phyloP scores from a whole-genome alignment of 2,329 filamentous ascomycete species.

The Pestalotiopsis sp. region DNA sequence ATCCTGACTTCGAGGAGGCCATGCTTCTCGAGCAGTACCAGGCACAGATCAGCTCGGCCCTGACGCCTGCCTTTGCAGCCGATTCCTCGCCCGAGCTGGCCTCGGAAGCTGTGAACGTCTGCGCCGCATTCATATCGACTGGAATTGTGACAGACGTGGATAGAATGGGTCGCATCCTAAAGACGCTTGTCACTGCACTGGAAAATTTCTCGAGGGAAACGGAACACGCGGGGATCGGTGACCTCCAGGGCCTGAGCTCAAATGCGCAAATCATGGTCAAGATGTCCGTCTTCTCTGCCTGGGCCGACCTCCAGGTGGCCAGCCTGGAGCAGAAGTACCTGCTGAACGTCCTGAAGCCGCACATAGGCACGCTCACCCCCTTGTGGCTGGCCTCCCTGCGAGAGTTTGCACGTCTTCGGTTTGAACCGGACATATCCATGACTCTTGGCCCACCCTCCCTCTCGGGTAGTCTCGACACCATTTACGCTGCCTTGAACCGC shows the following conservation, averaged over 20 bases:
- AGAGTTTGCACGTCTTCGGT: constrained; percentile 89
- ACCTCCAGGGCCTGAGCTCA: constrained; percentile 87
- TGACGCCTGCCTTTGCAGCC: constrained; percentile 93
- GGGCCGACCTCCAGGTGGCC: constrained; percentile 95
- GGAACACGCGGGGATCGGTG: constrained; percentile 86
- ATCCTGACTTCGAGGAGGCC: constrained; percentile 97
- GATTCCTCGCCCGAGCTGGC: constrained; percentile 96
- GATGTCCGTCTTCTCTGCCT: constrained; percentile 94
- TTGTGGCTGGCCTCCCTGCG: constrained; percentile 91
- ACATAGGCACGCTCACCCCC: constrained; percentile 87
- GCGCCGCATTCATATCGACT: constrained; percentile 95
- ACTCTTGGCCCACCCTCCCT: constrained; percentile 80
- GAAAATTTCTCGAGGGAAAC: constrained; percentile 87
- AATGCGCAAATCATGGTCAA: constrained; percentile 99
- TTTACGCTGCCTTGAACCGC: constrained; percentile 92
- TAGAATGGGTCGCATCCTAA: constrained; percentile 97
- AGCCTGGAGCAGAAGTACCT: constrained; percentile 91
- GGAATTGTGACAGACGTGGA: constrained; percentile 97
- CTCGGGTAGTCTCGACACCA: constrained; percentile 85
- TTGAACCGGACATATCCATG: constrained; percentile 96
- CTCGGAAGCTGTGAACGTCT: constrained; percentile 94
- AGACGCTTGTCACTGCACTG: constrained; percentile 85
- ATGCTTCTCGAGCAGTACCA: constrained; percentile 98
- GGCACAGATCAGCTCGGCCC: constrained; percentile 93
- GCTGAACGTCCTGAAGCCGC: constrained; percentile 83